phyloP scores from a whole-genome alignment of 2,329 filamentous ascomycete species.

The Hypoxylon sp. region DNA sequence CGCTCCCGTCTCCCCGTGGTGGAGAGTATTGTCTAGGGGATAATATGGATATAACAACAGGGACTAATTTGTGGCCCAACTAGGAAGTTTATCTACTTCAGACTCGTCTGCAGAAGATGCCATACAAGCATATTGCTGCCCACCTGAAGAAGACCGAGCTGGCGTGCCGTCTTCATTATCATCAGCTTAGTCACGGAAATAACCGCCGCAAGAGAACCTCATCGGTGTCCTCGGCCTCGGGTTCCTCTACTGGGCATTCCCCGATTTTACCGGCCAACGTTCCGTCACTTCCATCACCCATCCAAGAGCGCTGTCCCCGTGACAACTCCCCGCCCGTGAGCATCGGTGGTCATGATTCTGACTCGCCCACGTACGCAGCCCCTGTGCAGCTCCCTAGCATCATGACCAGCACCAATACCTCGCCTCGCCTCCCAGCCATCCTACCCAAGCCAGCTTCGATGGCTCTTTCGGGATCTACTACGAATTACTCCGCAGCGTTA shows the following conservation, averaged over 20 bases:
- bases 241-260: slow-evolving; percentile 67
- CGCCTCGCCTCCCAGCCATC: slow-evolving; percentile 69
- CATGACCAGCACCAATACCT: slow-evolving; percentile 58
- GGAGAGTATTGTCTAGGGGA: neutral
- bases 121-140: slow-evolving; percentile 88
- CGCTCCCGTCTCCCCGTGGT: slow-evolving; percentile 11
- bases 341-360: slow-evolving; percentile 58
- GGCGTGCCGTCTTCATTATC: slow-evolving; percentile 87
- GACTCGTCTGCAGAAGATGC: slow-evolving; percentile 87
- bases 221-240: slow-evolving; percentile 74
- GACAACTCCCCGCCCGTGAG: slow-evolving; percentile 63
- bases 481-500: slow-evolving; percentile 56
- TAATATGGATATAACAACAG: neutral
- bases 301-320: slow-evolving; percentile 61
- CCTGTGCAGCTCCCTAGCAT: slow-evolving; percentile 66
- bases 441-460: slow-evolving; percentile 73
- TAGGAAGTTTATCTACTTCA: slow-evolving; percentile 87
- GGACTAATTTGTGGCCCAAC: slow-evolving; percentile 29
- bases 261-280: slow-evolving; percentile 61
- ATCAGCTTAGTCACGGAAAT: slow-evolving; percentile 85
- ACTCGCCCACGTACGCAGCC: slow-evolving; percentile 57
- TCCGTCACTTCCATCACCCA: slow-evolving; percentile 65
- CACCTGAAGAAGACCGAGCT: slow-evolving; percentile 90
- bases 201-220: slow-evolving; percentile 82
- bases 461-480: slow-evolving; percentile 55